Percentiles rank a stretch among this genome's conserved stretches.
Conservation (phyloP, 257 asterid species). For the Fraxinus cuspidata region DNA sequence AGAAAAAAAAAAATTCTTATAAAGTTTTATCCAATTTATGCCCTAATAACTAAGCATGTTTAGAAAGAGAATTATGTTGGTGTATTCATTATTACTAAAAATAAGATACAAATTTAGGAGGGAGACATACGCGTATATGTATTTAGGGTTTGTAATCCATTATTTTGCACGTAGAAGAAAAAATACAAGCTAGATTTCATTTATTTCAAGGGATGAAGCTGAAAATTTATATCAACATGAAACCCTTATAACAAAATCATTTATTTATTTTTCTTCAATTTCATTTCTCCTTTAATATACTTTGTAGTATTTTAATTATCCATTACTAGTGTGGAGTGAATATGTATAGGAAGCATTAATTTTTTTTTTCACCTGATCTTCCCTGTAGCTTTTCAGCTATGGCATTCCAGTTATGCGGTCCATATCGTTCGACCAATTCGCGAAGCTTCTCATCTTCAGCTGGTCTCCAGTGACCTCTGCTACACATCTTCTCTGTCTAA, state of each 20-base stretch:
- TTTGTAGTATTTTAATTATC: no score
- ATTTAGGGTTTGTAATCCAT: background rate
- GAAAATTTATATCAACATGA: background rate
- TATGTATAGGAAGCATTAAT: no score
- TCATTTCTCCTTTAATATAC: no score
- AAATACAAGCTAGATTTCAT: no score
- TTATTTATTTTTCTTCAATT: no score
- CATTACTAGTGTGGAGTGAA: no score
- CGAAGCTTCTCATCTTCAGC: constrained; percentile 84
- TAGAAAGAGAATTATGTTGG: background rate
- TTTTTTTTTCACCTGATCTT: constrained; percentile 67
- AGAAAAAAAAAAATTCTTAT: no score
- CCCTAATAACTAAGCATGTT: no score
- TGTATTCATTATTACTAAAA: background rate
- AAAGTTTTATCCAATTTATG: no score
- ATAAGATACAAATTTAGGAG: background rate
- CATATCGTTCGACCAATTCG: constrained; percentile 72
- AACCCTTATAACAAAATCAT: no score
- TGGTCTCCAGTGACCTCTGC: constrained; percentile 98
- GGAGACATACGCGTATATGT: no score
- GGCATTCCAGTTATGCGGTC: constrained; percentile 97
- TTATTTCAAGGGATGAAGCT: background rate
- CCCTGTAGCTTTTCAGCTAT: constrained; percentile 83
- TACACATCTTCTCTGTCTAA: constrained; percentile 41
- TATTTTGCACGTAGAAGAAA: background rate